Evolutionary conservation across 2,329 filamentous ascomycete species (phyloP).

Genomic region (Hyphodiscus sp.): DNA sequence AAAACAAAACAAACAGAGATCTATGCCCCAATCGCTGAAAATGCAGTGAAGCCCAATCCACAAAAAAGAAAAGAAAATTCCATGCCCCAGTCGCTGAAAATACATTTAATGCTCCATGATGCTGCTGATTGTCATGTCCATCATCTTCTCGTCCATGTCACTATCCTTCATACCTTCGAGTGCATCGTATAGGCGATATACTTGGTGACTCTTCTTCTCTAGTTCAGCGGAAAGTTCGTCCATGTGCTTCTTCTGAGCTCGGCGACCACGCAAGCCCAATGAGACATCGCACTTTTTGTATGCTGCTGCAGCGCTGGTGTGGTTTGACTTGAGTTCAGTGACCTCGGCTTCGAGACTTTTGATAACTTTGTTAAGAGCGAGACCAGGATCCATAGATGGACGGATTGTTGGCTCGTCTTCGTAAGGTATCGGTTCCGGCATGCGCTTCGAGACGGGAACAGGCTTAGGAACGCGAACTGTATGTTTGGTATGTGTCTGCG

Average conservation of each 20-base stretch:
- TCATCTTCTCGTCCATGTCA: constrained; percentile 3
- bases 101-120: not conserved
- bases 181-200: constrained; percentile 79
- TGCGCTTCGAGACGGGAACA: constrained; percentile 57
- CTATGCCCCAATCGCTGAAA: too few relatives aligned
- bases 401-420: constrained; percentile 55
- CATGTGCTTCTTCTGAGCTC: constrained; percentile 54
- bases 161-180: constrained; percentile 10
- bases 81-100: too few relatives aligned
- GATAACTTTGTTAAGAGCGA: constrained; percentile 64
- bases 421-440: constrained; percentile 33
- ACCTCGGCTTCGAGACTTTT: constrained; percentile 78
- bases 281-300: constrained; percentile 64
- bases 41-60: too few relatives aligned
- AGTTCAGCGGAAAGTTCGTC: constrained; percentile 55
- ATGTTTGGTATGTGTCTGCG: constrained; percentile 30
- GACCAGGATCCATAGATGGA: constrained; percentile 34
- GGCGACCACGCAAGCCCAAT: constrained; percentile 57
- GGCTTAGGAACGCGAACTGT: constrained; percentile 56
- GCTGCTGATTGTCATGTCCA: not conserved
- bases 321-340: constrained; percentile 64
- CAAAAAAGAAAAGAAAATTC: too few relatives aligned
- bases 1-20: too few relatives aligned
- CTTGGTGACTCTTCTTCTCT: constrained; percentile 69
- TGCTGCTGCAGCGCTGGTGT: constrained; percentile 52